A percentile compares a stretch with the other conserved stretches of the same genome.
Conservation (phyloP, 805 yeast species). For the Candida qinlingensis region DNA sequence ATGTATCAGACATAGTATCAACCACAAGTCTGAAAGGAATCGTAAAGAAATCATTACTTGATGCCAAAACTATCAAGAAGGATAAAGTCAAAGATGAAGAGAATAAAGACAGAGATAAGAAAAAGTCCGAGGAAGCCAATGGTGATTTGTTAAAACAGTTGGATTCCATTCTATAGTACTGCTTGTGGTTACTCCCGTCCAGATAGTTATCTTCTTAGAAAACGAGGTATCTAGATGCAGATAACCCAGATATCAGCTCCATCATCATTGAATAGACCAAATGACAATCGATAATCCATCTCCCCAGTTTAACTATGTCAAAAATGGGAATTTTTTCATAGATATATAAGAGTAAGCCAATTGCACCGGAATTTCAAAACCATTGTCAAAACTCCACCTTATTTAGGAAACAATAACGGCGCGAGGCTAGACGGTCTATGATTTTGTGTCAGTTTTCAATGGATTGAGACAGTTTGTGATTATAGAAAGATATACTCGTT, state of each 20-base stretch:
- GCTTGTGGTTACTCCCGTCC: too few relatives aligned
- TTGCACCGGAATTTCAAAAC: background rate
- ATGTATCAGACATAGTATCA: slow-evolving; percentile 6
- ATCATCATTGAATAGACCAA: too few relatives aligned
- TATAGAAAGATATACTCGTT: too few relatives aligned
- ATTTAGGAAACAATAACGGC: background rate
- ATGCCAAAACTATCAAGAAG: slow-evolving; percentile 17
- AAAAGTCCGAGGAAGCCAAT: slow-evolving; percentile 24
- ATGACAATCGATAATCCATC: too few relatives aligned
- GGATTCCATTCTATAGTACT: slow-evolving; percentile 12
- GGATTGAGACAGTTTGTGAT: too few relatives aligned
- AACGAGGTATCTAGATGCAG: too few relatives aligned
- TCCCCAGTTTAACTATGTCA: too few relatives aligned
- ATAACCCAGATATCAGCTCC: too few relatives aligned
- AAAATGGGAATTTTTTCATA: too few relatives aligned
- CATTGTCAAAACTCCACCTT: background rate
- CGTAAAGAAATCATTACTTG: slow-evolving; percentile 7
- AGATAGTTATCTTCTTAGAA: too few relatives aligned
- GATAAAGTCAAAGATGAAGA: slow-evolving; percentile 25
- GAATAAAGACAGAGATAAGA: slow-evolving; percentile 16
- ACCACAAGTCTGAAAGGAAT: background rate
- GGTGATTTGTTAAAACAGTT: slow-evolving; percentile 27
- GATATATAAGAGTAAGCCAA: background rate
- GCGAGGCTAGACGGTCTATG: background rate
- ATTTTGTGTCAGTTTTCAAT: too few relatives aligned